Percentiles rank a stretch among this genome's conserved stretches.
These are phyloP conservation scores for Lolium perenne DNA, from an alignment of 176 grass and related monocot species.

Conservation along the genomic window DNA sequence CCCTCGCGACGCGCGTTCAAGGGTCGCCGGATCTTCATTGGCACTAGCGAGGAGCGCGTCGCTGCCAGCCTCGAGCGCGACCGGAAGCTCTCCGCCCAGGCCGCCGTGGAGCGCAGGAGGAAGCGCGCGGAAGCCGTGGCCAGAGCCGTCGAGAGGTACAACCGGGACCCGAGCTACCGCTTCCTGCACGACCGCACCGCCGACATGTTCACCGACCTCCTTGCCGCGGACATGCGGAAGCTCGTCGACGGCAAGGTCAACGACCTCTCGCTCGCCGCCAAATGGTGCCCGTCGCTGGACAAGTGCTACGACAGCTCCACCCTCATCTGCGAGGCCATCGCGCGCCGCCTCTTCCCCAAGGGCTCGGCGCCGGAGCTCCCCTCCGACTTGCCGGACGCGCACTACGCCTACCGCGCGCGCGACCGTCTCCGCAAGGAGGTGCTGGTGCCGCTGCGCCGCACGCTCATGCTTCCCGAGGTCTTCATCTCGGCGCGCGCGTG, in stretches of 20 bases:
- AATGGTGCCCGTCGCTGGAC: conserved; percentile 72
- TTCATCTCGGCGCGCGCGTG: conserved; percentile 62
- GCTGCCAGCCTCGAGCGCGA: conserved; percentile 50
- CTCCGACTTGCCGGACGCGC: not conserved
- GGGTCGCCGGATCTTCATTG: not conserved
- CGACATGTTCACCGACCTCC: conserved; percentile 58
- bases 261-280: conserved; percentile 62
- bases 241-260: conserved; percentile 45
- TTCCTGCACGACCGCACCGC: conserved; percentile 59
- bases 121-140: conserved; percentile 43
- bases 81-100: conserved; percentile 22
- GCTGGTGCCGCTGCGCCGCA: conserved; percentile 55
- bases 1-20: not conserved
- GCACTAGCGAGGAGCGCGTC: conserved; percentile 53
- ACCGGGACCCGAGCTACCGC: conserved; percentile 53
- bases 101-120: conserved; percentile 35
- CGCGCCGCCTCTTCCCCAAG: conserved; percentile 62
- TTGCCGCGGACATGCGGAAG: conserved; percentile 57
- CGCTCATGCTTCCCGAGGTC: conserved; percentile 64
- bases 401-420: conserved; percentile 18
- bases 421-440: conserved; percentile 47
- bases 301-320: conserved; percentile 67
- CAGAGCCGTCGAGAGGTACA: conserved; percentile 57
- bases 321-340: conserved; percentile 71
- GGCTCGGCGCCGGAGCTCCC: conserved; percentile 1